Conservation (phyloP, 2,329 filamentous ascomycete genomes). For the Arachnomyces sp. region DNA sequence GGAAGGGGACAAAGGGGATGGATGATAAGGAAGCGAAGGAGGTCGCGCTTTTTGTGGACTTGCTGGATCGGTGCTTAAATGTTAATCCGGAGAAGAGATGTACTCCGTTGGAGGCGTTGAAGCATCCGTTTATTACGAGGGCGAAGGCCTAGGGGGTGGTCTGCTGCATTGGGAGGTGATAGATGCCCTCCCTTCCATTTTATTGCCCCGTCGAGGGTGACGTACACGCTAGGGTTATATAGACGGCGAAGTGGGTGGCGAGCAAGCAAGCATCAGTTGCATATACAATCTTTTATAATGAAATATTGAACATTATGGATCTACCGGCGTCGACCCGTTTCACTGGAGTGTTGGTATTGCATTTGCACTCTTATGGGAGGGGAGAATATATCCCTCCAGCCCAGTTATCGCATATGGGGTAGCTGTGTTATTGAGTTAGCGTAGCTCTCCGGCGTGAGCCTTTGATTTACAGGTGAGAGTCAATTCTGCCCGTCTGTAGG, state of each 20-base stretch:
- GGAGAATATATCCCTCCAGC: not conserved
- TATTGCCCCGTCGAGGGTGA: not conserved
- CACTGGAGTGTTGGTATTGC: too few species aligned
- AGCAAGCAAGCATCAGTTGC: too few species aligned
- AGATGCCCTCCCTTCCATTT: conserved; percentile 3
- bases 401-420: not conserved
- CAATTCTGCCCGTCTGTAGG: too few species aligned
- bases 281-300: too few species aligned
- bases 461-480: too few species aligned
- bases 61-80: conserved; percentile 78
- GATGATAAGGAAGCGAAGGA: conserved; percentile 67
- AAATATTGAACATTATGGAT: too few species aligned
- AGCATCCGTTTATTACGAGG: conserved; percentile 73
- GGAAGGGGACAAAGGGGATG: conserved; percentile 63
- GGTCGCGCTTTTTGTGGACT: conserved; percentile 72
- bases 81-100: conserved; percentile 90
- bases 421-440: too few species aligned
- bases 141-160: conserved; percentile 18
- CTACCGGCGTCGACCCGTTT: too few species aligned
- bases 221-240: not conserved
- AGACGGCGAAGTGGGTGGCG: not conserved
- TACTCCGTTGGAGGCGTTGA: conserved; percentile 74
- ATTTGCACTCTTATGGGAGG: too few species aligned
- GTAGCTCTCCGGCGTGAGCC: too few species aligned
- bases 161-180: not conserved